Base-by-base conservation (phyloP, 768 basidiomycete species). In the Suillus tomentosus region DNA sequence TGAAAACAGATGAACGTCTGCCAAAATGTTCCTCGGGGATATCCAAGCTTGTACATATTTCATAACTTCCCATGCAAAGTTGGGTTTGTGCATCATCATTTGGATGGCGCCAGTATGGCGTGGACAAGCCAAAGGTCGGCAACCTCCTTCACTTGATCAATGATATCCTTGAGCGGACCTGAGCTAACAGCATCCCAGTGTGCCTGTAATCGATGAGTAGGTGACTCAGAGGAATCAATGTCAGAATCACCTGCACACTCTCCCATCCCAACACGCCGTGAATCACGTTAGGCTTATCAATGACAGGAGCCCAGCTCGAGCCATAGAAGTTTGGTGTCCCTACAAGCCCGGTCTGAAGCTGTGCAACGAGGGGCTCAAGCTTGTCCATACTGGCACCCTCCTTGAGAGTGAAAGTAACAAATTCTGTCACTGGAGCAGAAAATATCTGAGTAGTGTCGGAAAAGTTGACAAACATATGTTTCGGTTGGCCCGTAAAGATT, bases 201-300 rank as follows among this genome's bases (percentile, higher is more conserved):
- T 6, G 75, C 77, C 78, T 79, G 60, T 31, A 50, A 13, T 5
- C 27, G 17, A 62, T 62, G 17, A 65, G n/a, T 24, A 39, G 36
- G 37, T 45, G 42, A 54, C 43, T 61, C 24, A 7, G n/a, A 13
- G 9, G n/a, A 24, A 13, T 5, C 8, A n/a, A 43, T 14, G 24
- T 15, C 14, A 27, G 11, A 66, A 72, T 58, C 34, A 76, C 79
- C 59, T 76, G 42, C 13, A 77, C 74, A n/a, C 64, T 78, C 58
- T 77, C 72, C 79, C 79, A 80, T 15, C 79, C 79, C 39, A 80
- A 65, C 31, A 78, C 68, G n/a, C 76, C 76, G 55, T 75, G 27
- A 50, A 73, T 72, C 2, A 67, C 63, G 13, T 63, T 60, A 22
- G 69, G 22, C 48, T 68, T 65, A 47, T 61, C 68, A n/a, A 67